A percentile compares a stretch with the other conserved stretches of the same genome.
phyloP scores from a whole-genome alignment of 2,329 filamentous ascomycete species.

The Anisogramma anomala region DNA sequence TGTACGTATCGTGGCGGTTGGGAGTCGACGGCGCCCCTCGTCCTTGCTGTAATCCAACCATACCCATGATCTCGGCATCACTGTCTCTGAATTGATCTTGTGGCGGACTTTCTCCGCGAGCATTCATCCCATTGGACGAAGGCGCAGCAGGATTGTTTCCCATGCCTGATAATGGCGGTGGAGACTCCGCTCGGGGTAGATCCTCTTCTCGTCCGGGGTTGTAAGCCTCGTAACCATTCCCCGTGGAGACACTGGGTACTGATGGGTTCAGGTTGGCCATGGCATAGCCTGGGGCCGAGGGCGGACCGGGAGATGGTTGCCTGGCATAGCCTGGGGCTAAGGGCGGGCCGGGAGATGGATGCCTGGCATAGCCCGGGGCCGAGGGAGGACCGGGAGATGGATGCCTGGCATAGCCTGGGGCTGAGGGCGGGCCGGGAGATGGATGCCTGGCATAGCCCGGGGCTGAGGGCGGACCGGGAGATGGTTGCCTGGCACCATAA shows the following conservation, averaged over 20 bases:
- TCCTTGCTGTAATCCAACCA: slow-evolving; percentile 39
- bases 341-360: slow-evolving; percentile 14
- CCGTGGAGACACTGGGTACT: slow-evolving; percentile 26
- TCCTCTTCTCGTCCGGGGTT: slow-evolving; percentile 30
- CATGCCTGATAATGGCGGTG: slow-evolving; percentile 45
- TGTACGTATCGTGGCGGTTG: slow-evolving; percentile 36
- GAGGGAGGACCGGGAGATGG: slow-evolving; percentile 28
- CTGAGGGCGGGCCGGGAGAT: slow-evolving; percentile 28
- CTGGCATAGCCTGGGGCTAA: too few species aligned
- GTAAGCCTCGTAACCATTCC: slow-evolving; percentile 31
- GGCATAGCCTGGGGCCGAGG: too few species aligned
- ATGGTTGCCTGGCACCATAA: slow-evolving; percentile 24
- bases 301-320: slow-evolving; percentile 12
- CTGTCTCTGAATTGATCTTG: slow-evolving; percentile 42
- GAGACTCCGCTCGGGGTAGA: slow-evolving; percentile 51
- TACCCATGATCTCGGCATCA: slow-evolving; percentile 61
- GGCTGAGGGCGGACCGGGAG: slow-evolving; percentile 27
- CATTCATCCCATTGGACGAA: slow-evolving; percentile 69
- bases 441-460: too few species aligned
- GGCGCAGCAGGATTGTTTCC: slow-evolving; percentile 23
- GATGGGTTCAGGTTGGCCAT: slow-evolving; percentile 28
- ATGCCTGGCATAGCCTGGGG: too few species aligned
- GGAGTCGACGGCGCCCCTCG: slow-evolving; percentile 22
- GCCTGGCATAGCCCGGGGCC: slow-evolving; percentile 13
- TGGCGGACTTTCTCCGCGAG: slow-evolving; percentile 44